A percentile compares a stretch with the other conserved stretches of the same genome.
phyloP scores from a whole-genome alignment of 2,329 filamentous ascomycete species.

The Scedosporium apiospermum region DNA sequence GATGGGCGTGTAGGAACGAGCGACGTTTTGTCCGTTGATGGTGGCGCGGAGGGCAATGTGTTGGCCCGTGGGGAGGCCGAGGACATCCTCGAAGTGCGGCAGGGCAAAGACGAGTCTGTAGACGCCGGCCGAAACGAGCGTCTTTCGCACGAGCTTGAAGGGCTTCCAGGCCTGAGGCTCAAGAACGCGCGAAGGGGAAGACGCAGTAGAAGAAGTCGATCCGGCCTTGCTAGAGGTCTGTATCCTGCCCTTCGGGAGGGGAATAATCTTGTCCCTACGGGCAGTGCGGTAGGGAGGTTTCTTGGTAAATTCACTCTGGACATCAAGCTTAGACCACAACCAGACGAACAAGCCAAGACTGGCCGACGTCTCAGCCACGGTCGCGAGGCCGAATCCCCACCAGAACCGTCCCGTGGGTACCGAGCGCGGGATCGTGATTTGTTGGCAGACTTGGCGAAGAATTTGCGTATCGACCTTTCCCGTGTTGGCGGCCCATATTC shows the following conservation, averaged over 20 bases:
- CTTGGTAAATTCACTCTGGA: background rate
- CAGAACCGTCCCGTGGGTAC: background rate
- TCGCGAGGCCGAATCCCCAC: slow-evolving; percentile 1
- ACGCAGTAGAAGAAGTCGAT: too few relatives aligned
- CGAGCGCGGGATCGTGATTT: background rate
- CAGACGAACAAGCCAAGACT: background rate
- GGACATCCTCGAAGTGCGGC: slow-evolving; percentile 29
- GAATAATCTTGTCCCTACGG: background rate
- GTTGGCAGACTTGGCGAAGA: background rate
- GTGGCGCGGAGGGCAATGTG: slow-evolving; percentile 42
- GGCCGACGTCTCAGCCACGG: background rate
- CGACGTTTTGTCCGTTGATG: slow-evolving; percentile 33
- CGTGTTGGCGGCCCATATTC: background rate
- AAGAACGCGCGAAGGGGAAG: background rate
- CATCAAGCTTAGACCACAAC: slow-evolving; percentile 2
- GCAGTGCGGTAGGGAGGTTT: background rate
- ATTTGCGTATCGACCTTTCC: background rate
- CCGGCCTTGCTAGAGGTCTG: background rate
- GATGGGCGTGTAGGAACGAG: slow-evolving; percentile 44
- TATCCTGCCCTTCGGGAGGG: background rate
- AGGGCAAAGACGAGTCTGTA: slow-evolving; percentile 39
- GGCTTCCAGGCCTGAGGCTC: slow-evolving; percentile 9
- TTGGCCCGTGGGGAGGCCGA: slow-evolving; percentile 48
- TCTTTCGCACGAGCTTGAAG: slow-evolving; percentile 33
- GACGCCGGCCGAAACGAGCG: slow-evolving; percentile 29